Evolutionary conservation across 768 basidiomycete species (phyloP), one percentile per base, ranked within the genome.

Genomic region (Guyanaporus albipodus): DNA sequence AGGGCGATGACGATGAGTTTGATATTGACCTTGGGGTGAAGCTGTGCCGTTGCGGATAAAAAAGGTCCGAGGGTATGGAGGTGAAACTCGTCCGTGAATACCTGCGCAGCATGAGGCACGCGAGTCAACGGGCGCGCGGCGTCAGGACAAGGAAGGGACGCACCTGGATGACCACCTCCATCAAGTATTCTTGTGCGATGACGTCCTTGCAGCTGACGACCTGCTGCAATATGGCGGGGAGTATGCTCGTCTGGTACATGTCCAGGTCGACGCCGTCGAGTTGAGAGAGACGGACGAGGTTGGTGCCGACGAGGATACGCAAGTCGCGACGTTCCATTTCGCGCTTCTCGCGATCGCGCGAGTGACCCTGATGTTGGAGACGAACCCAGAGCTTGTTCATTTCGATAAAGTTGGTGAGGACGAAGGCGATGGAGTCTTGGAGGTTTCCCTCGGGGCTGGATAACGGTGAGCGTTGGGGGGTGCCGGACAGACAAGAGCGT

Each of bases 361-460:
- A 96, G 60, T 98, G 94, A 0, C 95, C 96, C 61, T 95, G 91
- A 60, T 99, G 96, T 67, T 98, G 96, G 10, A 98, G 76, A 32
- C 96, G 89, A 3, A 99, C 95, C 96, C 96, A 98, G 19, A 98
- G 83, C 66, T 98, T 99, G 78, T 98, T 98, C 95, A 98, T 99
- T 64, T 99, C 96, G 63, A 99, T 91, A 61, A 99, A 98, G 68
- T 98, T 98, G 50, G 93, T 97, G 49, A 99, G 77, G 32, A 97
- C 93, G 63, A 98, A 98, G 3, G 82, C 81, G 52, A 91, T 95
- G 1, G 94, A 97, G 67, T 99, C 96, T 69, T 93, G 86, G 2
- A 99, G 74, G 62, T 92, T 90, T 38, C 95, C 96, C 38, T 73
- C 67, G 14, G 93, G 89, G 15, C 93, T 96, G 45, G 14, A 22